A percentile compares a stretch with the other conserved stretches of the same genome.
Conservation (phyloP, 768 basidiomycete genomes). For the Mycena rebaudengoi region DNA sequence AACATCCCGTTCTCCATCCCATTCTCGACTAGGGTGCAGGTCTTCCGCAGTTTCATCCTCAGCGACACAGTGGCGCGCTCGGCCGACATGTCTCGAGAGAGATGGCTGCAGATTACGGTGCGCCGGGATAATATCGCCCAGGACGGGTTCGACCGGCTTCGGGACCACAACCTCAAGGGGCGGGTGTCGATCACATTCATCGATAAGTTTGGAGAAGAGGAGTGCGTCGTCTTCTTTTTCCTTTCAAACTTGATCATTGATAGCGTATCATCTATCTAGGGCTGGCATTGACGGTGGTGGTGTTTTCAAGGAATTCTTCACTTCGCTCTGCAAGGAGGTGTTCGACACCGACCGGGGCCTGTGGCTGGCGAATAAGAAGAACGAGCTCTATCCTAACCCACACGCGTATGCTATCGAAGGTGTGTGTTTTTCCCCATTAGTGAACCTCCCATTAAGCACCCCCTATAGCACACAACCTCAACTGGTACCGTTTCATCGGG, state of each 20-base stretch:
- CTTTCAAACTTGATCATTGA: neutral
- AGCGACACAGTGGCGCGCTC: slow-evolving; percentile 57
- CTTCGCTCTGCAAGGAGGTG: slow-evolving; percentile 90
- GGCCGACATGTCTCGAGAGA: slow-evolving; percentile 24
- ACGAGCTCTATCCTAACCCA: slow-evolving; percentile 95
- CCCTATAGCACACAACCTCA: slow-evolving; percentile 76
- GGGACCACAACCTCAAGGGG: slow-evolving; percentile 81
- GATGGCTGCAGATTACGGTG: slow-evolving; percentile 57
- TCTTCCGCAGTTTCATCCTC: slow-evolving; percentile 85
- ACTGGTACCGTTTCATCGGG: slow-evolving; percentile 95
- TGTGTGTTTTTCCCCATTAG: slow-evolving; percentile 44
- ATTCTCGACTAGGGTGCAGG: slow-evolving; percentile 88
- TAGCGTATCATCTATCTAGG: slow-evolving; percentile 45
- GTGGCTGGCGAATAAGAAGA: slow-evolving; percentile 91
- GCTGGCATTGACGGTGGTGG: slow-evolving; percentile 97
- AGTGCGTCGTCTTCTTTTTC: slow-evolving; percentile 64
- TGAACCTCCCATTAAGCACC: neutral
- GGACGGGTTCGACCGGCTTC: slow-evolving; percentile 89
- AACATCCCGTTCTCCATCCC: slow-evolving; percentile 97
- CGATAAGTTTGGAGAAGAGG: slow-evolving; percentile 86
- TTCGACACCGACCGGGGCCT: slow-evolving; percentile 95
- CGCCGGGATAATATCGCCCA: slow-evolving; percentile 83
- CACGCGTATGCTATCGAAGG: slow-evolving; percentile 90
- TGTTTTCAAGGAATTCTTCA: slow-evolving; percentile 98
- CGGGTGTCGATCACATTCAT: slow-evolving; percentile 91